Evolutionary conservation across 164 flowering plant genomes (phyloP), one percentile per base, ranked within the genome.

Genomic region (Warburgia ugandensis): DNA sequence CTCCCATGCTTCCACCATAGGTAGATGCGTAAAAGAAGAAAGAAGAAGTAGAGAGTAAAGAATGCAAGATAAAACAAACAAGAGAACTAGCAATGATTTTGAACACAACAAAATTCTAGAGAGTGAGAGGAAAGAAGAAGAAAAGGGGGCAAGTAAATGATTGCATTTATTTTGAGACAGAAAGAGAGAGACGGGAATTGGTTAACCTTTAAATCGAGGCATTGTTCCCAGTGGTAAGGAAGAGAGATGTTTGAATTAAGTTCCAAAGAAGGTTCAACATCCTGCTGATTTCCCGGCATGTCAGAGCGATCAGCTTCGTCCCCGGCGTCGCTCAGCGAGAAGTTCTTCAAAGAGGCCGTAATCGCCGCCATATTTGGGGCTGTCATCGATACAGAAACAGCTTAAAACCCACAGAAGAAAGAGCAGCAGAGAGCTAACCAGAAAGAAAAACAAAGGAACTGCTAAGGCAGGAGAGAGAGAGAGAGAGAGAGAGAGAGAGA

Each of bases 221-320:
- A 86, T 70, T 87, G 97, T 31, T 91, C 92, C 97, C 97, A 91
- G 32, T 77, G 77, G 59, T 73, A 79, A 53, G 97, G 94, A 35
- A 90, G 81, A 6, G 89, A 61, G 52, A 73, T 52, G 13, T 83
- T 72, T 6, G 97, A 91, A 65, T 81, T 77, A 28, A 91, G 94
- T 42, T 91, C 96, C 45, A 85, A 47, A 33, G 71, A 31, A 19
- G 65, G 41, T 26, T 64, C 75, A 12, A 53, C 55, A 55, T 38
- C n/a, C 2, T 29, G 11, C 27, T 21, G 50, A 45, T 56, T 51
- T n/a, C 46, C 57, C 52, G 58, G 45, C 13, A 68, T 13, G 47
- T 33, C 56, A 19, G 27, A 20, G 37, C 55, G 67, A 13, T 61
- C 67, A 20, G 20, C 58, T 42, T 57, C n/a, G n/a, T n/a, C n/a